These are phyloP conservation scores for Chlamydomonas reinhardtii DNA, from an alignment of 163 green algal species.

Conservation along the genomic window DNA sequence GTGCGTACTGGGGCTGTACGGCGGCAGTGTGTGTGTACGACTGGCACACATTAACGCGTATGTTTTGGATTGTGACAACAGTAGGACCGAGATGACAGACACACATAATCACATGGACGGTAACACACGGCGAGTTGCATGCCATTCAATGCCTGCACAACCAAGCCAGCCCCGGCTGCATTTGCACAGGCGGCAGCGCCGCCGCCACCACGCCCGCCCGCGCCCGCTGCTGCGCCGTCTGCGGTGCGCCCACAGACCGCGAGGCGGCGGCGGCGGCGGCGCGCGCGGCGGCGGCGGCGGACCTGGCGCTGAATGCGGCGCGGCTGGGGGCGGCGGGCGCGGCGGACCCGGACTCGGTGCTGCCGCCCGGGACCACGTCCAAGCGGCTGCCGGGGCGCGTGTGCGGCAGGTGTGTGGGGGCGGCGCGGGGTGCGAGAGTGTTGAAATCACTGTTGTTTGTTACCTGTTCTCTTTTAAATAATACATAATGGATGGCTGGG, in stretches of 20 bases:
- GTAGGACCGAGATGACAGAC: no score
- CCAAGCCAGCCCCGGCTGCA: no score
- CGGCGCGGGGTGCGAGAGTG: no score
- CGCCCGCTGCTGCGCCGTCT: constrained; percentile 1
- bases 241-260: constrained; percentile 5
- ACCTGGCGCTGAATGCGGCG: not conserved
- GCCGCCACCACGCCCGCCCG: not conserved
- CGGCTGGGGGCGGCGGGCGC: not conserved
- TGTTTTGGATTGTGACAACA: no score
- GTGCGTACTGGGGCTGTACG: no score
- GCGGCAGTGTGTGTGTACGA: no score
- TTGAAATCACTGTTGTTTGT: no score
- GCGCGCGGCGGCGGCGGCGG: not conserved
- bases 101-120: no score
- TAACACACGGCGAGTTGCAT: no score
- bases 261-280: not conserved
- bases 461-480: no score
- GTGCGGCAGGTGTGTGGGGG: constrained; percentile 6
- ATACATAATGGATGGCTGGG: no score
- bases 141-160: not conserved
- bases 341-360: not conserved
- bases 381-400: constrained; percentile 22
- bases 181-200: not conserved
- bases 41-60: no score
- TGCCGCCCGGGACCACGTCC: not conserved